Base-by-base conservation (phyloP, 2,329 filamentous ascomycete species). In the Hypoxylon rubiginosum region DNA sequence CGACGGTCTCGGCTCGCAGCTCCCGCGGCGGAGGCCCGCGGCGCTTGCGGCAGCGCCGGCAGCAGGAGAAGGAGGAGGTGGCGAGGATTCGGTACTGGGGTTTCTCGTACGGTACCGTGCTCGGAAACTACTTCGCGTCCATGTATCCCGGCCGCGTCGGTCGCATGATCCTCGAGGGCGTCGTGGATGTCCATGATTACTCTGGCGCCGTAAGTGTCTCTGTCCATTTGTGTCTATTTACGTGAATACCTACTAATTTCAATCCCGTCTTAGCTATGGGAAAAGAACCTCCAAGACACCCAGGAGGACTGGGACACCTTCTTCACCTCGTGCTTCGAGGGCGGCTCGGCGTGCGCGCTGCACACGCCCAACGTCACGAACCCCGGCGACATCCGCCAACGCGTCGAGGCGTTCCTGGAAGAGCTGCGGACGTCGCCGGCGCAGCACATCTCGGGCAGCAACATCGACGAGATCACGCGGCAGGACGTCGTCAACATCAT, bases 41-140 rank as follows among this genome's bases (percentile, higher is more conserved):
- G 11, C 41, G 54, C 28, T 53, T 53, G 24, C 41, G 41, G 11
- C 34, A 17, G 43, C 62, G 41, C 13, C 60, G 34, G 48, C 56
- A n/a, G n/a, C n/a, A n/a, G n/a, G n/a, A 53, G 17, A 55, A 10
- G 53, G 52, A 56, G 36, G 65, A 65, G 21, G 51, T 62, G 3
- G 57, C 68, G 1, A 60, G 72, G 43, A 67, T 71, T 43, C 81
- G 82, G 69, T 87, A 85, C 67, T 81, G 83, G 76, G 84, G 85
- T 0, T 81, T 86, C 56, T 85, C 82, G 5, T 87, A 87, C 62
- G 82, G 82, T 4, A 82, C 80, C 0, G 74, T 80, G 6, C 73
- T 83, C 3, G 82, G 81, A 1, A 79, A 78, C n/a, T 81, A 78
- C 0, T 83, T 84, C 63, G 81, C 82, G 8, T 77, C 78, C 3